Evolutionary conservation across 2,329 filamentous ascomycete genomes (phyloP).

Genomic region (Penicillium sp.): DNA sequence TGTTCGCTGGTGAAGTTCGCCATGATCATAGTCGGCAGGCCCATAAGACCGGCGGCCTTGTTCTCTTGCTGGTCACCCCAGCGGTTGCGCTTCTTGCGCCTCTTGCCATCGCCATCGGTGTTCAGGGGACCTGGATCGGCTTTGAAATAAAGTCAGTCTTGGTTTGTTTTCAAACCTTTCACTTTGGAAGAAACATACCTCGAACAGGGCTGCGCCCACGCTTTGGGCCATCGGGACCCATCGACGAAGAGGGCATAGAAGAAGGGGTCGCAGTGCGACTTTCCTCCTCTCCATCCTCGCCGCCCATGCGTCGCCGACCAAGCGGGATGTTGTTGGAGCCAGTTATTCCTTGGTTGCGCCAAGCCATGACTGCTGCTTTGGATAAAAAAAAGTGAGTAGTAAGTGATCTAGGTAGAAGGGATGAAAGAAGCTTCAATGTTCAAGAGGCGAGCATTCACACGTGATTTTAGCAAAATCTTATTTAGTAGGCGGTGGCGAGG

Average conservation of each 20-base stretch:
- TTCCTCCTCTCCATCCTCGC: constrained; percentile 57
- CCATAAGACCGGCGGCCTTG: constrained; percentile 97
- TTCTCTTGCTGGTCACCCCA: constrained; percentile 98
- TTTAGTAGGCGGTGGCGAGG: background rate
- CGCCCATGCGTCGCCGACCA: constrained; percentile 78
- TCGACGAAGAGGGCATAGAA: constrained; percentile 40
- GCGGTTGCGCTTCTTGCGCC: constrained; percentile 96
- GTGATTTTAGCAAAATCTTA: background rate
- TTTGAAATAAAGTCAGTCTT: constrained; percentile 19
- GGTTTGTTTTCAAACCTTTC: constrained; percentile 17
- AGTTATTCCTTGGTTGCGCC: constrained; percentile 78
- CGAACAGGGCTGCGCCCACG: constrained; percentile 90
- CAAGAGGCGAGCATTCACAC: background rate
- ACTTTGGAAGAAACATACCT: constrained; percentile 55
- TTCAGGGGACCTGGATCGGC: constrained; percentile 44
- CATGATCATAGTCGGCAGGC: constrained; percentile 90
- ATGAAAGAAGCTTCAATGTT: constrained; percentile 3
- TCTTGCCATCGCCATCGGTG: constrained; percentile 71
- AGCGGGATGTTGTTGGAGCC: constrained; percentile 98
- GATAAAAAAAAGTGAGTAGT: constrained; percentile 10
- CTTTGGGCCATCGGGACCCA: constrained; percentile 56
- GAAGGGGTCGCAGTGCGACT: constrained; percentile 47
- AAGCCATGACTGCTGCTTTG: constrained; percentile 53
- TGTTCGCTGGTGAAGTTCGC: constrained; percentile 98
- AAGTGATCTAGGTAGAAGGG: constrained; percentile 13